A percentile compares a stretch with the other conserved stretches of the same genome.
Evolutionary conservation across 192 early-diverging fungal genomes (phyloP).

Genomic region (Backusella circina): DNA sequence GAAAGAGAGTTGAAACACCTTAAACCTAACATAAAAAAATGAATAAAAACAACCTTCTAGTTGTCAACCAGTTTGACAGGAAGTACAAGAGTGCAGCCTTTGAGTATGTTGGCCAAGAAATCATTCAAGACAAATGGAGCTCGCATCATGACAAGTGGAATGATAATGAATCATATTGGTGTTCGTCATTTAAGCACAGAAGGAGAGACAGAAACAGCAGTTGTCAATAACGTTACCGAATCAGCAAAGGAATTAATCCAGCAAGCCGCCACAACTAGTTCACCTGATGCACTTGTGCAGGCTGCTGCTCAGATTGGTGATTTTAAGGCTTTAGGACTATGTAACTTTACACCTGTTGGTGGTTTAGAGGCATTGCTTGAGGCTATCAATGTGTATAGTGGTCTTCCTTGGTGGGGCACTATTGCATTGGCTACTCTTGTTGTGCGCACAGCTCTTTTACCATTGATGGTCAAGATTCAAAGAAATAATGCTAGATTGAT

Average conservation of each 20-base stretch:
- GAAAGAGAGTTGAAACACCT: neutral
- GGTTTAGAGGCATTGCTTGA: slow-evolving; percentile 71
- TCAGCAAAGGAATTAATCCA: slow-evolving; percentile 2
- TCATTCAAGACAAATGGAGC: neutral
- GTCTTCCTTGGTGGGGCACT: slow-evolving; percentile 94
- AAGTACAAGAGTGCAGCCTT: neutral
- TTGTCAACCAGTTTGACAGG: slow-evolving; percentile 3
- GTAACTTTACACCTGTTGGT: slow-evolving; percentile 69
- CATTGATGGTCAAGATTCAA: slow-evolving; percentile 70
- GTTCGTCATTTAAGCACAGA: slow-evolving; percentile 10
- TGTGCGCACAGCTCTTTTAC: slow-evolving; percentile 67
- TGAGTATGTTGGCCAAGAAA: neutral
- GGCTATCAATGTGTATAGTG: slow-evolving; percentile 72
- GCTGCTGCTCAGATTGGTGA: slow-evolving; percentile 81
- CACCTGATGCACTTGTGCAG: slow-evolving; percentile 35
- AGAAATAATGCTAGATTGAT: slow-evolving; percentile 62
- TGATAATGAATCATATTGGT: neutral
- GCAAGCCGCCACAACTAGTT: neutral
- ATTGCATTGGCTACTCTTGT: slow-evolving; percentile 67
- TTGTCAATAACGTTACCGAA: slow-evolving; percentile 13
- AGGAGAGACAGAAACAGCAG: neutral
- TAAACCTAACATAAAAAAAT: neutral
- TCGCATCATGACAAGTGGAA: neutral
- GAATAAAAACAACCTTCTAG: neutral
- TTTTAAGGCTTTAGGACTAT: slow-evolving; percentile 77